Evolutionary conservation across 2,329 filamentous ascomycete genomes (phyloP).

Genomic region (Fusarium haematococcum): DNA sequence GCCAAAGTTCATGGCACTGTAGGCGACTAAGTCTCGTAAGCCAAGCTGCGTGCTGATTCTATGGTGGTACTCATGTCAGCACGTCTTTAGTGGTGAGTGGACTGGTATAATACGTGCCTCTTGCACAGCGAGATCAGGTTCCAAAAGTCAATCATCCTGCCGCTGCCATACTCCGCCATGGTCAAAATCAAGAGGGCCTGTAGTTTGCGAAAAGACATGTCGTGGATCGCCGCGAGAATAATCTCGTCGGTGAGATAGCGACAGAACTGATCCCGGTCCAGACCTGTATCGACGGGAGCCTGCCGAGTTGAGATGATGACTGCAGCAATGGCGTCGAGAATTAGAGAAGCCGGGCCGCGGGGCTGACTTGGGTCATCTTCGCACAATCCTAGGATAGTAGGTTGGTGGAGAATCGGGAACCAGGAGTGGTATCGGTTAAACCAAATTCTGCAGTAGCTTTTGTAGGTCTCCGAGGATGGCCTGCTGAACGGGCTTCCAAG

Average conservation of each 20-base stretch:
- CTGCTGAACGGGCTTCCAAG: neutral
- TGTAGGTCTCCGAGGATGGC: neutral
- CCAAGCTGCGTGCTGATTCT: constrained; percentile 19
- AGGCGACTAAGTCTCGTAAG: constrained; percentile 5
- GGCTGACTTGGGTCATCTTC: neutral
- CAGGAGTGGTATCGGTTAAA: constrained; percentile 17
- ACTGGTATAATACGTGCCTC: neutral
- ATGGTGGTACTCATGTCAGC: neutral
- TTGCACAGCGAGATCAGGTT: constrained; percentile 16
- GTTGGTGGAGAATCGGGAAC: constrained; percentile 19
- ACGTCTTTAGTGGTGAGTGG: neutral
- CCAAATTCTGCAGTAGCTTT: constrained; percentile 5
- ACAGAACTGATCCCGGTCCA: neutral
- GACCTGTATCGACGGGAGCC: neutral
- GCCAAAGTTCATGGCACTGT: constrained; percentile 17
- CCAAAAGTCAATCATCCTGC: constrained; percentile 12
- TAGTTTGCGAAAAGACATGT: constrained; percentile 5
- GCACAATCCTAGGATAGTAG: constrained; percentile 3
- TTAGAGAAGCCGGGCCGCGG: neutral
- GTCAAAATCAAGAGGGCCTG: constrained; percentile 14
- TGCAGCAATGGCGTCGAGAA: constrained; percentile 14
- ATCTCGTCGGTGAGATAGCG: neutral
- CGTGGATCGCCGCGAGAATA: neutral
- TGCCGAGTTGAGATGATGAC: constrained; percentile 2
- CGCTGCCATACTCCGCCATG: constrained; percentile 9